Conservation (phyloP, 331 rosid species). For the Malus hybrid region DNA sequence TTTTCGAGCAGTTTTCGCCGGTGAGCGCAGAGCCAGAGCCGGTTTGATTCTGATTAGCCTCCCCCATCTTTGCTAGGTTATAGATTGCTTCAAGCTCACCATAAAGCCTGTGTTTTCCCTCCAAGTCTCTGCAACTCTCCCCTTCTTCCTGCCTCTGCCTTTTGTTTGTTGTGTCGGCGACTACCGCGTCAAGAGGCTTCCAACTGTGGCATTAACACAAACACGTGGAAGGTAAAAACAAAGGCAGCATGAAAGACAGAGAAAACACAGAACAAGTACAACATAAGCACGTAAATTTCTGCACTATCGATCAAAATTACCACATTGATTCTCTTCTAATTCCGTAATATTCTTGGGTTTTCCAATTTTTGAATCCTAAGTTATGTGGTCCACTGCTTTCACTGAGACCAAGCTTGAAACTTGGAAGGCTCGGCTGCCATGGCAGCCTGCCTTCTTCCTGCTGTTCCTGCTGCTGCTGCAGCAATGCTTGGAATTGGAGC, state of each 20-base stretch:
- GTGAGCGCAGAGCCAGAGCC: slow-evolving; percentile 27
- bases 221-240: background rate
- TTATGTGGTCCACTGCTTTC: background rate
- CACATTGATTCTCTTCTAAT: slow-evolving; percentile 8
- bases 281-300: background rate
- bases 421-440: background rate
- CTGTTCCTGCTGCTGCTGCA: background rate
- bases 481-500: slow-evolving; percentile 3
- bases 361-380: slow-evolving; percentile 14
- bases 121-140: slow-evolving; percentile 10
- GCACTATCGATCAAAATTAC: background rate
- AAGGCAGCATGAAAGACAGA: background rate
- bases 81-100: slow-evolving; percentile 20
- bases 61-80: slow-evolving; percentile 8
- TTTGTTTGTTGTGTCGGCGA: background rate
- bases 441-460: background rate
- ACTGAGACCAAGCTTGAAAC: slow-evolving; percentile 21
- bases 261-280: background rate
- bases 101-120: slow-evolving; percentile 4
- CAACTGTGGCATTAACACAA: slow-evolving; percentile 12
- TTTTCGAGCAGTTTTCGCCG: background rate
- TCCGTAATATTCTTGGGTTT: slow-evolving; percentile 5
- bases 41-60: background rate
- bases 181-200: background rate
- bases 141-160: slow-evolving; percentile 13